phyloP scores from a whole-genome alignment of 2,329 filamentous ascomycete genomes.

The Epichloe gansuensis region DNA sequence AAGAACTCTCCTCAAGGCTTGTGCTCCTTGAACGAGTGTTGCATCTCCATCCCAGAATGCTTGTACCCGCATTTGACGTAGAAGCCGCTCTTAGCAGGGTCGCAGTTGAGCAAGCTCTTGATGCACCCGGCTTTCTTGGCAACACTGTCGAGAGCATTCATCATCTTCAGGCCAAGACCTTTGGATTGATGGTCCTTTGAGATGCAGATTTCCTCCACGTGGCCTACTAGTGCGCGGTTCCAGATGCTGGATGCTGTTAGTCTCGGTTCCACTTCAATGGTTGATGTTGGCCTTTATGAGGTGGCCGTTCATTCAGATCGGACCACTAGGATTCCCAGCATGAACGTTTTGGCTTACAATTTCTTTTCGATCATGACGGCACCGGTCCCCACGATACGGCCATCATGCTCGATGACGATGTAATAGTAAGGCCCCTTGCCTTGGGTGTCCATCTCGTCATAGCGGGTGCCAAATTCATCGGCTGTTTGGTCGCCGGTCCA shows the following conservation, averaged over 20 bases:
- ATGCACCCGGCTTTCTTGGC: slow-evolving; percentile 66
- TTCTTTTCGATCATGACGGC: slow-evolving; percentile 70
- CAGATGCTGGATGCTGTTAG: slow-evolving; percentile 39
- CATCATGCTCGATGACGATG: slow-evolving; percentile 53
- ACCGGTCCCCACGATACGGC: slow-evolving; percentile 60
- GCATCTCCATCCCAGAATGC: slow-evolving; percentile 11
- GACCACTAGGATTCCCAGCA: too few species aligned
- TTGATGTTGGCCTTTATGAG: too few species aligned
- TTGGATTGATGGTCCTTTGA: slow-evolving; percentile 70
- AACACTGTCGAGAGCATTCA: slow-evolving; percentile 64
- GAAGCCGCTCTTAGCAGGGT: slow-evolving; percentile 66
- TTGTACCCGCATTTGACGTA: slow-evolving; percentile 36
- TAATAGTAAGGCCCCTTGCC: slow-evolving; percentile 51
- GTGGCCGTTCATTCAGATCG: too few species aligned
- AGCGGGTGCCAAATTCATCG: slow-evolving; percentile 54
- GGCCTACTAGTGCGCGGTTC: slow-evolving; percentile 56
- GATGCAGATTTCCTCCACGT: slow-evolving; percentile 78
- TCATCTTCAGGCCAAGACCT: slow-evolving; percentile 64
- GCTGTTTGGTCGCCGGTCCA: slow-evolving; percentile 62
- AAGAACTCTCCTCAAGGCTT: not conserved
- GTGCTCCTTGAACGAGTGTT: slow-evolving; percentile 3
- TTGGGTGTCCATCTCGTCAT: slow-evolving; percentile 40
- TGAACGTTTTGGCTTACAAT: slow-evolving; percentile 36
- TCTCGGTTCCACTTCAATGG: too few species aligned
- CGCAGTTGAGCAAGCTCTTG: slow-evolving; percentile 72